Conservation (phyloP, 257 asterid genomes). For the Solanum chaucha region DNA sequence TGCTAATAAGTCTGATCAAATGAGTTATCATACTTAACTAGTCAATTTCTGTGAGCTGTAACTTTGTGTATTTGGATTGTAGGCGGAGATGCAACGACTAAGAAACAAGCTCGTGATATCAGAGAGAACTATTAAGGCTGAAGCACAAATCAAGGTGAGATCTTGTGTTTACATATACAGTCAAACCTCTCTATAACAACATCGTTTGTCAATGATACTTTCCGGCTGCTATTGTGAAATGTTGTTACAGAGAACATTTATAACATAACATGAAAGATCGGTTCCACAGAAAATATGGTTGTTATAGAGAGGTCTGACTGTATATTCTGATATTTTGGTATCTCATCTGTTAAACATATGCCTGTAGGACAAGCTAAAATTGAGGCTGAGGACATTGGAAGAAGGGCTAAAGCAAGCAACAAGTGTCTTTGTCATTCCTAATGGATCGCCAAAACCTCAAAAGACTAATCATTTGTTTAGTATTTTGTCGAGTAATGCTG, state of each 20-base stretch:
- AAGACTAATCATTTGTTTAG: constrained; percentile 42
- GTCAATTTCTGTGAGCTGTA: background rate
- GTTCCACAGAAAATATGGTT: background rate
- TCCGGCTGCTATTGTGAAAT: background rate
- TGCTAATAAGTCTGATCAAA: background rate
- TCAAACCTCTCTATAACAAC: background rate
- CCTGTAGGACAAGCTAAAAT: constrained; percentile 64
- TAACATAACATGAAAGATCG: background rate
- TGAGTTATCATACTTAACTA: background rate
- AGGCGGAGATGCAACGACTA: constrained; percentile 80
- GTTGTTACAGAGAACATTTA: background rate
- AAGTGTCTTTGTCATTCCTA: constrained; percentile 14
- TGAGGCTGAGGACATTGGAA: constrained; percentile 81
- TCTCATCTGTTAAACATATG: background rate
- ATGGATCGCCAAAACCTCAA: constrained; percentile 35
- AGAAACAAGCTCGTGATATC: constrained; percentile 63
- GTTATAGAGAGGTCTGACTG: background rate
- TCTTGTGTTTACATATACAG: background rate
- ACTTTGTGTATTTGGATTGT: background rate
- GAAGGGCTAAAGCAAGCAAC: constrained; percentile 48
- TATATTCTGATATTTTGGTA: background rate
- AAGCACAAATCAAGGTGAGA: constrained; percentile 74
- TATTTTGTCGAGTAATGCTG: constrained; percentile 48
- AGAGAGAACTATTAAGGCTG: constrained; percentile 73
- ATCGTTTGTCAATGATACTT: background rate